Base-by-base conservation (phyloP, 2,329 filamentous ascomycete genomes). In the Penicillium oxalicum region DNA sequence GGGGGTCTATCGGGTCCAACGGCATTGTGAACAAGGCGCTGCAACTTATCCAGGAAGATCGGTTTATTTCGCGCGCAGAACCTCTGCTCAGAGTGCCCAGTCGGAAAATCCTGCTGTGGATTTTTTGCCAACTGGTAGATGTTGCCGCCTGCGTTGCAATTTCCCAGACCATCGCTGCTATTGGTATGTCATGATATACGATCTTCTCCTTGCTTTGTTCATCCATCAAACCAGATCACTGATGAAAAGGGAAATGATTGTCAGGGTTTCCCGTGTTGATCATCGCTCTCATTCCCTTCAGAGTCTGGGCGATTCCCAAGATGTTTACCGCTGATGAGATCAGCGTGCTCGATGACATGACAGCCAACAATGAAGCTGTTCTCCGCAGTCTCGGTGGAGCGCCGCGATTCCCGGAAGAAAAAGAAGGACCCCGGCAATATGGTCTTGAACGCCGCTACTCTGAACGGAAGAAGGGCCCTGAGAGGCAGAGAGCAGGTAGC, bases 21-120 rank as follows among this genome's bases (percentile, higher is more conserved):
- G 86, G 86, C 33, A 87, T 90, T 62, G 87, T 85, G 0, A 68
- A 75, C 47, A 90, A 89, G 67, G 63, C 88, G 2, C 61, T 87
- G 25, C 89, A 86, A 61, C 74, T 90, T 1, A 64, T 73, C 1
- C 77, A 78, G 47, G 87, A 90, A 66, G 70, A 64, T 35, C 64
- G 74, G 3, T 73, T 89, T 11, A 86, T 83, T 0, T 61, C 75
- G 29, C 70, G 70, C 0, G 68, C 70, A 5, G 76, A 81, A 27
- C 74, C 75, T 0, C 59, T 81, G 0, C 61, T 68, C 4, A 66
- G 61, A 2, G 63, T 81, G 8, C 65, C 63, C 5, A 71, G 69
- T 11, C 68, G 68, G 8, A 70, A 75, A 12, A 74, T 82, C 26
- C 61, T 69, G 51, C 68, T 72, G 2, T 83, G 77, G 55, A 70